A percentile compares a stretch with the other conserved stretches of the same genome.
These are phyloP conservation scores for Periconia sp. DNA, from an alignment of 2,329 filamentous ascomycete genomes.

Conservation along the genomic window DNA sequence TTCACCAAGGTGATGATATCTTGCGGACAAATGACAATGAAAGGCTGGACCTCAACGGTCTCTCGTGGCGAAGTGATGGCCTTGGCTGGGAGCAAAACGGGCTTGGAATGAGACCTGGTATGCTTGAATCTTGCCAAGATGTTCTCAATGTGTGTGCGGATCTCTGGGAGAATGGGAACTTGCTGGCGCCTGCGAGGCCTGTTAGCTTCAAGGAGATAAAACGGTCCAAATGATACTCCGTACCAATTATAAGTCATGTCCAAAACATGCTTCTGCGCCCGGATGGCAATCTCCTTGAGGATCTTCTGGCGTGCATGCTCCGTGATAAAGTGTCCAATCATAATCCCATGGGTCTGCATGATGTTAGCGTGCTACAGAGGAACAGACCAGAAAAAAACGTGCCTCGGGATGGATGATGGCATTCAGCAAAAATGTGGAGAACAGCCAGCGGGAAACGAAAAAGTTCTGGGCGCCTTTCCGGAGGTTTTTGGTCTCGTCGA, in stretches of 20 bases:
- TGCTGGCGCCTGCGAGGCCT: constrained; percentile 58
- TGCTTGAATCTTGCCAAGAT: constrained; percentile 69
- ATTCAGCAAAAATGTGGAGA: constrained; percentile 83
- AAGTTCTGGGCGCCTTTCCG: constrained; percentile 76
- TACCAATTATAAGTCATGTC: constrained; percentile 76
- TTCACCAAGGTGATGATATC: constrained; percentile 83
- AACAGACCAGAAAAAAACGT: constrained; percentile 28
- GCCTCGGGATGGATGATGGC: constrained; percentile 90
- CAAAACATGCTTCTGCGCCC: constrained; percentile 78
- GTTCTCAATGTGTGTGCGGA: constrained; percentile 73
- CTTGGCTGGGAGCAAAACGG: constrained; percentile 72
- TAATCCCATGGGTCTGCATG: constrained; percentile 62
- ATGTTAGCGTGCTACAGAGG: constrained; percentile 39
- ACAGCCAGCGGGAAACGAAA: constrained; percentile 90
- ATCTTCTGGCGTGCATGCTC: constrained; percentile 84
- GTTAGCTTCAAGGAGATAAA: constrained; percentile 28
- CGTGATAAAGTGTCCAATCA: constrained; percentile 90
- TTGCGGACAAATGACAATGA: constrained; percentile 77
- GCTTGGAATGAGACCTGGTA: constrained; percentile 51
- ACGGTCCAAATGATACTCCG: constrained; percentile 38
- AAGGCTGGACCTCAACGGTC: constrained; percentile 79
- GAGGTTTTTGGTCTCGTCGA: constrained; percentile 72
- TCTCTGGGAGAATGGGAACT: constrained; percentile 66
- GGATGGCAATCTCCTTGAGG: constrained; percentile 75
- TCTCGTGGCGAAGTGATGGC: constrained; percentile 76